Conservation (phyloP, 2,329 filamentous ascomycete genomes). For the Botryotinia calthae region DNA sequence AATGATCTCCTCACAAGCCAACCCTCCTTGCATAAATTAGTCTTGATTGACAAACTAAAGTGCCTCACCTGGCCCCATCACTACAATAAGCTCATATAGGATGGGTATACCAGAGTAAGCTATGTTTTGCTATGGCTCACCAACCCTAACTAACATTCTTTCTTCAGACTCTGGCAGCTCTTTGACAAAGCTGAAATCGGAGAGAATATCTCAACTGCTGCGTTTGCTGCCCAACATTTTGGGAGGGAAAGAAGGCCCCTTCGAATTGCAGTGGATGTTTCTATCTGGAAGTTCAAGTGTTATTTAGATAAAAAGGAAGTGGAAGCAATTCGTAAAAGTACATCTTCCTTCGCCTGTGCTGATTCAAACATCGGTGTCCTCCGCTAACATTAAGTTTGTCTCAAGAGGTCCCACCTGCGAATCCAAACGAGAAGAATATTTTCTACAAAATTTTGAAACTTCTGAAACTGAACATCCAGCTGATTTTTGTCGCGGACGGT, state of each 20-base stretch:
- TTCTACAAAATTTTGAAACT: constrained; percentile 83
- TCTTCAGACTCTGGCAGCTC: constrained; percentile 3
- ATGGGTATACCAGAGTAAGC: constrained; percentile 14
- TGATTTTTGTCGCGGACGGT: constrained; percentile 84
- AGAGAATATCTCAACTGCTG: constrained; percentile 16
- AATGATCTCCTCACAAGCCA: background rate
- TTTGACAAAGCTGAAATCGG: constrained; percentile 16
- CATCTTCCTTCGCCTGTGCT: background rate
- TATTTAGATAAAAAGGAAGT: constrained; percentile 66
- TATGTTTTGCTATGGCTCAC: background rate
- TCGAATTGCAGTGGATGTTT: constrained; percentile 84
- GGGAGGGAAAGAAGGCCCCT: constrained; percentile 66
- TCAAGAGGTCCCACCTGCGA: constrained; percentile 44
- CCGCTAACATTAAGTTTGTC: background rate
- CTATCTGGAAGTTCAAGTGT: constrained; percentile 92
- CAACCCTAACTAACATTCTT: background rate
- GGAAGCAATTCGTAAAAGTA: constrained; percentile 59
- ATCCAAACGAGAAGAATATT: constrained; percentile 41
- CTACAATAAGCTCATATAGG: background rate
- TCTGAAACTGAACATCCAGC: constrained; percentile 69
- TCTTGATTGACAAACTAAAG: background rate
- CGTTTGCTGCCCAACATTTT: constrained; percentile 70
- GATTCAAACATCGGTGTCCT: background rate
- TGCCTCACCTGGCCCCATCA: background rate
- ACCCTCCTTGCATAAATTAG: background rate